These are phyloP conservation scores for Neoarthrinium moseri DNA, from an alignment of 2,329 filamentous ascomycete genomes.

Conservation along the genomic window DNA sequence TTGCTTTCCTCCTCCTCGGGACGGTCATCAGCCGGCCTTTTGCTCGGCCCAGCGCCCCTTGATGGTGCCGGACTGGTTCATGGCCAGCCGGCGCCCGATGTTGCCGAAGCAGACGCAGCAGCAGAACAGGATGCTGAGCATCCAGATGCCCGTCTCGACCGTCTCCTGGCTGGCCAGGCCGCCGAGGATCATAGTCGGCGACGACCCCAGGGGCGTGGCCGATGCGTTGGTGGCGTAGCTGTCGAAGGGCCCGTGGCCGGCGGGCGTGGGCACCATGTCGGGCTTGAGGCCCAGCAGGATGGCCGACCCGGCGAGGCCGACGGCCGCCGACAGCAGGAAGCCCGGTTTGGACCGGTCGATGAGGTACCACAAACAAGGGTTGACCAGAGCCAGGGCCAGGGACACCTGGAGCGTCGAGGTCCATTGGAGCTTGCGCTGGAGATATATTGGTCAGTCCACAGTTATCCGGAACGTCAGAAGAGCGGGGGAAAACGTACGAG, in stretches of 20 bases:
- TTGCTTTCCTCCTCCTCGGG: not conserved
- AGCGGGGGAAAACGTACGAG: slow-evolving; percentile 64
- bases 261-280: slow-evolving; percentile 71
- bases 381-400: slow-evolving; percentile 82
- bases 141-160: slow-evolving; percentile 78
- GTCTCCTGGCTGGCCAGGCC: slow-evolving; percentile 61
- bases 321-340: slow-evolving; percentile 72
- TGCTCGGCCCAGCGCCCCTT: slow-evolving; percentile 41
- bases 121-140: slow-evolving; percentile 90
- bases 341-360: slow-evolving; percentile 88
- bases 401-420: slow-evolving; percentile 92
- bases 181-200: slow-evolving; percentile 39
- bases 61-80: slow-evolving; percentile 40
- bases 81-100: slow-evolving; percentile 78
- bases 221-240: slow-evolving; percentile 22
- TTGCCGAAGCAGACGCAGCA: slow-evolving; percentile 96
- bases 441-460: slow-evolving; percentile 5
- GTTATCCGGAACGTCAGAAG: not conserved
- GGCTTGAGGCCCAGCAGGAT: slow-evolving; percentile 75
- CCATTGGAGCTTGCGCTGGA: slow-evolving; percentile 85
- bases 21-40: slow-evolving; percentile 1
- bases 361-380: slow-evolving; percentile 93
- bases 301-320: slow-evolving; percentile 73
- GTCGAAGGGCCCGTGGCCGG: slow-evolving; percentile 32
- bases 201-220: slow-evolving; percentile 21